Conservation (phyloP, 2,329 filamentous ascomycete species). For the Myriosclerotinia scirpicola region DNA sequence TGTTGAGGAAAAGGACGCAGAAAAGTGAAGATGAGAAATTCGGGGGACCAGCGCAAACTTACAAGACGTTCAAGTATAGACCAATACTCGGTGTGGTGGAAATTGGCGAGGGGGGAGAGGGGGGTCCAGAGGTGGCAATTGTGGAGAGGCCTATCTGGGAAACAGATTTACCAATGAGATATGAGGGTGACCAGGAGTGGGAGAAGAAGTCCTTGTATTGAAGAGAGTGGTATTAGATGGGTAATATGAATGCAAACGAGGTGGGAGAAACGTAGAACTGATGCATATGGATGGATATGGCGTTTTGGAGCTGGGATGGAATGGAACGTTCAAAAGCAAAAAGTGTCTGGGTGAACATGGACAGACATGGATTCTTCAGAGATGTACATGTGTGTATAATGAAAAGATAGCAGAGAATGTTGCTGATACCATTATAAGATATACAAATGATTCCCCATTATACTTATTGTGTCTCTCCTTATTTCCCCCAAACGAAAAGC, state of each 20-base stretch:
- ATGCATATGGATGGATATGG: conserved; percentile 18
- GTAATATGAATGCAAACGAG: conserved; percentile 6
- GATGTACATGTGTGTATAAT: conserved; percentile 12
- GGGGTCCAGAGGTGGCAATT: conserved; percentile 73
- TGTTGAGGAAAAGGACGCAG: conserved; percentile 32
- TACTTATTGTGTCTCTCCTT: background rate
- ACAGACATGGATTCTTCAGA: background rate
- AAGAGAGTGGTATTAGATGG: background rate
- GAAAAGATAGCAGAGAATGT: conserved; percentile 3
- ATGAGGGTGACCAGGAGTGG: conserved; percentile 59
- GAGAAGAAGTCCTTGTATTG: conserved; percentile 37
- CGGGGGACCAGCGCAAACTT: conserved; percentile 43
- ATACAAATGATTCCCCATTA: background rate
- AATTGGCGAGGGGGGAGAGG: conserved; percentile 42
- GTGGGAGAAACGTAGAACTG: background rate
- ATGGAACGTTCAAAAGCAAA: conserved; percentile 15
- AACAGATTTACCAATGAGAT: conserved; percentile 72
- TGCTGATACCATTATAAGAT: conserved; percentile 15
- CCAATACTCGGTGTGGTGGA: conserved; percentile 77
- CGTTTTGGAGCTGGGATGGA: conserved; percentile 15
- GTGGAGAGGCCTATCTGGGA: conserved; percentile 87
- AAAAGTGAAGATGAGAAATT: conserved; percentile 35
- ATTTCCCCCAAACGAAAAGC: background rate
- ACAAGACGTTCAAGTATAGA: conserved; percentile 90
- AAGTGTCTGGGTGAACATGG: conserved; percentile 9